Evolutionary conservation across 2,329 filamentous ascomycete genomes (phyloP), one percentile per base, ranked within the genome.

Genomic region (Clarireedia monteithiana): DNA sequence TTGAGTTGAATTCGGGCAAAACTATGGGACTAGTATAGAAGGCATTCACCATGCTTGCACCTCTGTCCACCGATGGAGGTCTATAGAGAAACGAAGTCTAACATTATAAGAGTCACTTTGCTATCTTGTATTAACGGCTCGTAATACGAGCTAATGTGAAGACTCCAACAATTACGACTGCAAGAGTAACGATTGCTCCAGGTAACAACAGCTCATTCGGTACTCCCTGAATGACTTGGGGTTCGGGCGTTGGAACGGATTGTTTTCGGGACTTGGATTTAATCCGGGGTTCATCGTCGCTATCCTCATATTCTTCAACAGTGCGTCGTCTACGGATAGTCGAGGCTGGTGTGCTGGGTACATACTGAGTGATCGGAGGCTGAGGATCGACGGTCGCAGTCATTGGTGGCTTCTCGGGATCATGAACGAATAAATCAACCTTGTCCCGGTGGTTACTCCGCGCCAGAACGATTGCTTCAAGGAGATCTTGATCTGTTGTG

Each of bases 341-440:
- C 38, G 53, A 50, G 24, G 77, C 80, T 7, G 73, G 69, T 24
- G 77, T 74, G 15, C 79, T 80, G 69, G 76, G 65, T 57, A 75
- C 72, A 59, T 79, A 77, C 45, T 77, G 74, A 14, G 80, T 79
- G 15, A 81, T 80, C 0, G 66, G 73, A 20, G 68, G 67, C 1
- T 82, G 82, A 58, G 82, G 77, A 39, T 82, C 82, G 40, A 85
- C 78, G 10, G 84, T 71, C 0, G 82, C 80, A 9, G 83, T 76
- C n/a, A 91, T 79, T 0, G 91, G 88, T n/a, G 92, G 84, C 73
- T 94, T 87, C 60, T 91, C 84, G 0, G 92, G 91, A 66, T 99
- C 88, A 70, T 99, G 94, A 12, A 97, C 91, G 66, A 96, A 97
- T 15, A 99, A 80, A 67, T 99, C 94, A 20, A 99, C 94, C 78